Base-by-base conservation (phyloP, 805 yeast species). In the Barnettozyma sucrosica region DNA sequence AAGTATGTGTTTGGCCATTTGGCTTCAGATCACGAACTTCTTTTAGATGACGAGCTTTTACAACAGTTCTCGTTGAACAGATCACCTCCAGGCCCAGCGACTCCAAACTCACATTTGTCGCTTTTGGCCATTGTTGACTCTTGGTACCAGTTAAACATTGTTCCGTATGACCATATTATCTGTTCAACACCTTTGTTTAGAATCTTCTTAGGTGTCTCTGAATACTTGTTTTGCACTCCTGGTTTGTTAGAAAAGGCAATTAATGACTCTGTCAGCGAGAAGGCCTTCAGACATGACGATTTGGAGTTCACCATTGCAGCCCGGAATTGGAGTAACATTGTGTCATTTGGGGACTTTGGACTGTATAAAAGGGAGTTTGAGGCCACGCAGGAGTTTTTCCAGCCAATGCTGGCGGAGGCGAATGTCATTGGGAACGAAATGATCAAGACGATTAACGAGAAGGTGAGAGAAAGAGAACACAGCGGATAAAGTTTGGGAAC, bases 161-260 rank as follows among this genome's bases (percentile, higher is more conserved):
- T 85, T 32, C 99, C 99, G 5, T 92, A 93, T 61, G 97, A 92
- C 64, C 99, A 93, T 66, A 90, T 92, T 68, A 90, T 92, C 50
- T 92, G 98, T 62, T 87, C 97, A 1, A 93, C 99, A 0, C 99
- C 99, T 11, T 43, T 85, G 26, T 93, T 92, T 63, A 76, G 98
- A 62, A 89, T 93, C 36, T 89, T 93, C 66, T 72, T 93, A 36
- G 98, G 98, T 40, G 97, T 93, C 21, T 80, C 96, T 0, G 97
- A 93, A 63, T 92, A 89, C 64, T 68, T 93, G 28, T 93, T 92
- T 64, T 81, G 95, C 59, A 79, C 89, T 0, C 92, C 93, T 0
- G 85, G 83, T 1, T 66, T 92, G 33, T 67, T 93, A n/a, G 96
- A 89, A 40, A 81, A 80, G 50, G 84, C 93, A 48, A 74, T 92